Evolutionary conservation across 2,329 filamentous ascomycete genomes (phyloP).

Genomic region (Trichoderma lentiforme): DNA sequence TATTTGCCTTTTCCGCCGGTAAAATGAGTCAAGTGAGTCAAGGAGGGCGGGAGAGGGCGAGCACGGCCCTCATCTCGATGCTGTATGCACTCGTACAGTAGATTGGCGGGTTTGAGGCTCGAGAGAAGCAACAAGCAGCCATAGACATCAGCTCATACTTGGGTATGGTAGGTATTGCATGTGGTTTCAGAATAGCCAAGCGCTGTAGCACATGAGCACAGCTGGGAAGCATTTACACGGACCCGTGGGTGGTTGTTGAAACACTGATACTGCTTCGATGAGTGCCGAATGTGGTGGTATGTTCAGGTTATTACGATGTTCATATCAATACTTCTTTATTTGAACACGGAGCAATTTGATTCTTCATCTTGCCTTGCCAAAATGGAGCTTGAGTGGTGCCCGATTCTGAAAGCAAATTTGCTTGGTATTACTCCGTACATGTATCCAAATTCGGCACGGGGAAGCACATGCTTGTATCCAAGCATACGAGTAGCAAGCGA

Average conservation of each 20-base stretch:
- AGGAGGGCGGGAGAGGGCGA: neutral
- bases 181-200: neutral
- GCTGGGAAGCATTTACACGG: neutral
- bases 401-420: neutral
- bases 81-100: neutral
- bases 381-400: neutral
- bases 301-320: neutral
- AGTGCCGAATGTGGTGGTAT: neutral
- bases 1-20: neutral
- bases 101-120: neutral
- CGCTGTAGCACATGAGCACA: neutral
- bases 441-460: neutral
- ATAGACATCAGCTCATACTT: neutral
- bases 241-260: neutral
- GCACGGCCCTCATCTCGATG: neutral
- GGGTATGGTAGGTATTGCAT: neutral
- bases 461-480: neutral
- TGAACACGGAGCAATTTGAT: neutral
- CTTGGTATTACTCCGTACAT: neutral
- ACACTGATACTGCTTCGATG: neutral
- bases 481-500: neutral
- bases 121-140: neutral
- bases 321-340: neutral
- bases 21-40: slow-evolving; percentile 3
- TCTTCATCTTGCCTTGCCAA: neutral